These are phyloP conservation scores for Leccinum olivaceoglutinosum DNA, from an alignment of 1,284 basidiomycete genomes.

Conservation along the genomic window DNA sequence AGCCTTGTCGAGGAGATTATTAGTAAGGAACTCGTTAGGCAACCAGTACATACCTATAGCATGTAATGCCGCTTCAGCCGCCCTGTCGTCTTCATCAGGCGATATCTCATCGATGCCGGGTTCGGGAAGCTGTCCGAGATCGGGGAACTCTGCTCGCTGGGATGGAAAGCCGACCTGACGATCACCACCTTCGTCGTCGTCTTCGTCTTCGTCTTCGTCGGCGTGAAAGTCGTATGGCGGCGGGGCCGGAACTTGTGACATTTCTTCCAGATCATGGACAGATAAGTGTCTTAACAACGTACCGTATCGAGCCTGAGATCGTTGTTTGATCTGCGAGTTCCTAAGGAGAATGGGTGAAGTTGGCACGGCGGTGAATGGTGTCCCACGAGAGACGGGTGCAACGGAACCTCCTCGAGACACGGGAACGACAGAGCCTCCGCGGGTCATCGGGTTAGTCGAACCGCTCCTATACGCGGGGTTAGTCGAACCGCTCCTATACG, in stretches of 20 bases:
- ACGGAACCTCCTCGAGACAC: neutral
- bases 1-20: neutral
- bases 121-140: neutral
- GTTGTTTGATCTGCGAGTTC: neutral
- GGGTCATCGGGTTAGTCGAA: no score
- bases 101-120: neutral
- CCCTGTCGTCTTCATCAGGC: neutral
- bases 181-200: neutral
- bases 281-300: neutral
- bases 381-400: neutral
- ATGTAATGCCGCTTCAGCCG: neutral
- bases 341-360: neutral
- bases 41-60: neutral
- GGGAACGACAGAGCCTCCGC: neutral
- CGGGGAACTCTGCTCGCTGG: neutral
- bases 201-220: neutral
- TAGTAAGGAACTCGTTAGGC: neutral
- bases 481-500: no score
- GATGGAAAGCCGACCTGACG: neutral
- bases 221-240: neutral
- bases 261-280: neutral
- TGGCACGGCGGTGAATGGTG: neutral
- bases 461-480: no score
- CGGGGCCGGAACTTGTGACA: neutral
- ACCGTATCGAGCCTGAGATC: neutral